A percentile compares a stretch with the other conserved stretches of the same genome.
phyloP scores from a whole-genome alignment of 2,329 filamentous ascomycete genomes.

The Colletotrichum australisinense region DNA sequence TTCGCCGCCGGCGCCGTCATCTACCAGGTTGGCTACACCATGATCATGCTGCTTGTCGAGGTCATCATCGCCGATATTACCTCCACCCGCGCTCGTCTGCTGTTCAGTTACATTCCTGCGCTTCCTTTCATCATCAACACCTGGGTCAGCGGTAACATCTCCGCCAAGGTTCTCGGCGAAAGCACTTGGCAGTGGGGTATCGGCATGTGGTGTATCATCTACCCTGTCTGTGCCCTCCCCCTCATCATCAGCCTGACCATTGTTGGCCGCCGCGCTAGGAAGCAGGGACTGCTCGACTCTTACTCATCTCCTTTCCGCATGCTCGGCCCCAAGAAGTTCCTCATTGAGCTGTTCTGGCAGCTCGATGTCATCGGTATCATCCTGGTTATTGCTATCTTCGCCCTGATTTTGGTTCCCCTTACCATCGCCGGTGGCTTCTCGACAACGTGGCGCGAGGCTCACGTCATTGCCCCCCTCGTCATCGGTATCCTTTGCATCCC shows the following conservation, averaged over 20 bases:
- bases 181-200: conserved; percentile 72
- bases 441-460: conserved; percentile 50
- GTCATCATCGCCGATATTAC: conserved; percentile 74
- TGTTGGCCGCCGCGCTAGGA: conserved; percentile 63
- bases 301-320: conserved; percentile 47
- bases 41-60: conserved; percentile 70
- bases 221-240: conserved; percentile 64
- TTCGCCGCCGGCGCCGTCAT: conserved; percentile 70
- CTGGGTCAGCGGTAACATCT: conserved; percentile 71
- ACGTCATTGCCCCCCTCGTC: conserved; percentile 57
- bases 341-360: conserved; percentile 57
- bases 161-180: conserved; percentile 56
- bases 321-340: conserved; percentile 46
- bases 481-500: conserved; percentile 60
- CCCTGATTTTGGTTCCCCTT: conserved; percentile 57
- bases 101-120: conserved; percentile 74
- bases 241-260: conserved; percentile 64
- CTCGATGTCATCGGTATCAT: conserved; percentile 58
- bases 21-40: conserved; percentile 74
- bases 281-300: conserved; percentile 56
- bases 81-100: conserved; percentile 69
- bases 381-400: conserved; percentile 58
- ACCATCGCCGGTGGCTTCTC: conserved; percentile 57
- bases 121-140: conserved; percentile 72
- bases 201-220: conserved; percentile 74